These are phyloP conservation scores for Glutinoglossum americanum DNA, from an alignment of 495 filamentous ascomycete genomes.

Conservation along the genomic window DNA sequence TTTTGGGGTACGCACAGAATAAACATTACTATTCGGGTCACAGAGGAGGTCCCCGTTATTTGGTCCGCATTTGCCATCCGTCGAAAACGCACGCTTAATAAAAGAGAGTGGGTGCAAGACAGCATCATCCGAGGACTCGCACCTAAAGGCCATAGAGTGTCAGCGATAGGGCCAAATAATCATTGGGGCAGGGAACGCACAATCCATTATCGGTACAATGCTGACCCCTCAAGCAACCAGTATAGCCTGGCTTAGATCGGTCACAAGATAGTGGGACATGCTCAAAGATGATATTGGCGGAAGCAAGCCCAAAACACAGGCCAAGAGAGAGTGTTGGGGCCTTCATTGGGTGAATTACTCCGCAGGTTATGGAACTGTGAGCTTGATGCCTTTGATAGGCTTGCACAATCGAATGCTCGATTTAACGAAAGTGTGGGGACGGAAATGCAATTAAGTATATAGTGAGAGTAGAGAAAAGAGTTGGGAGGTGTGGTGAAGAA, in stretches of 20 bases:
- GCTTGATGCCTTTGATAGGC: background rate
- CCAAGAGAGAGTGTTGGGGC: conserved; percentile 7
- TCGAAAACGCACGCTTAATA: conserved; percentile 11
- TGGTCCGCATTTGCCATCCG: conserved; percentile 16
- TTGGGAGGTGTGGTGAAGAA: background rate
- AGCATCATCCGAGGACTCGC: conserved; percentile 4
- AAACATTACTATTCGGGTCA: conserved; percentile 15
- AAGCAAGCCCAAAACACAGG: conserved; percentile 7
- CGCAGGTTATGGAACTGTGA: background rate
- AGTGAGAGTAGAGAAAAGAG: no score
- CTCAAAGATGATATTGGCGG: conserved; percentile 20
- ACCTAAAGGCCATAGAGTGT: conserved; percentile 11
- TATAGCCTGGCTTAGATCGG: conserved; percentile 8
- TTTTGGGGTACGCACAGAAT: conserved; percentile 6
- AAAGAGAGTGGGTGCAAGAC: background rate
- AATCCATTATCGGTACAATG: conserved; percentile 14
- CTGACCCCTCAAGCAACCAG: conserved; percentile 20
- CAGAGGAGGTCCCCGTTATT: conserved; percentile 14
- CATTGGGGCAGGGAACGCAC: conserved; percentile 10
- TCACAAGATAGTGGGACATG: conserved; percentile 18
- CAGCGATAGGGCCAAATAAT: conserved; percentile 10
- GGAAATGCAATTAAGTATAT: background rate
- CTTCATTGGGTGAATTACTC: conserved; percentile 2
- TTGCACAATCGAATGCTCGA: background rate
- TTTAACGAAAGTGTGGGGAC: background rate